Percentiles rank a stretch among this genome's conserved stretches.
Conservation (phyloP, 2,329 filamentous ascomycete species). For the Alternaria gansuensis region DNA sequence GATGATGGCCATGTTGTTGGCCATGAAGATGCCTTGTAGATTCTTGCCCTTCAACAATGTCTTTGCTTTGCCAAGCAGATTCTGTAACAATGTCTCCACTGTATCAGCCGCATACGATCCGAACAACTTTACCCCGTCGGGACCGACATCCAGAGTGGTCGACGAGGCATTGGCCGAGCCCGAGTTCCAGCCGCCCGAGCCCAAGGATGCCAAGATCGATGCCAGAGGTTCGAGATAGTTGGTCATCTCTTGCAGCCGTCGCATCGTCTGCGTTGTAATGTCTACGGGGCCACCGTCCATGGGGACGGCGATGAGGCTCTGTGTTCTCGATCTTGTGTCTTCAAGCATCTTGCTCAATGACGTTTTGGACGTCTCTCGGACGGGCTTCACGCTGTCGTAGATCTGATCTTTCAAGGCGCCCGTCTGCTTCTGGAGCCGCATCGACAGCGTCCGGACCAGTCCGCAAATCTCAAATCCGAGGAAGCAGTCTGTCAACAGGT, state of each 20-base stretch:
- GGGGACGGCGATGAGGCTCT: slow-evolving; percentile 72
- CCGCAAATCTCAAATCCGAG: slow-evolving; percentile 95
- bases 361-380: slow-evolving; percentile 88
- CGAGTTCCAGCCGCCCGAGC: slow-evolving; percentile 84
- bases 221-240: slow-evolving; percentile 85
- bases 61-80: slow-evolving; percentile 78
- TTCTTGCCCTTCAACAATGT: slow-evolving; percentile 76
- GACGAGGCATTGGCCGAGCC: slow-evolving; percentile 64
- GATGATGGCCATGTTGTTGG: slow-evolving; percentile 84
- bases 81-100: slow-evolving; percentile 79
- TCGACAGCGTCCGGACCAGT: slow-evolving; percentile 81
- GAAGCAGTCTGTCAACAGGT: slow-evolving; percentile 90
- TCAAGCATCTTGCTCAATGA: slow-evolving; percentile 85
- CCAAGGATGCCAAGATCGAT: slow-evolving; percentile 89
- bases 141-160: slow-evolving; percentile 81
- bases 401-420: slow-evolving; percentile 86
- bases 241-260: slow-evolving; percentile 84
- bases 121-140: slow-evolving; percentile 87
- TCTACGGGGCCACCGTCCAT: slow-evolving; percentile 80
- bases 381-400: slow-evolving; percentile 84
- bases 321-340: slow-evolving; percentile 77
- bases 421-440: slow-evolving; percentile 80
- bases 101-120: slow-evolving; percentile 90
- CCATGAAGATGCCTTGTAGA: slow-evolving; percentile 85
- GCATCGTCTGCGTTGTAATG: slow-evolving; percentile 84